Percentiles rank a stretch among this genome's conserved stretches.
phyloP scores from a whole-genome alignment of 441 rosid genomes.

The Rhodomyrtus psidioides region DNA sequence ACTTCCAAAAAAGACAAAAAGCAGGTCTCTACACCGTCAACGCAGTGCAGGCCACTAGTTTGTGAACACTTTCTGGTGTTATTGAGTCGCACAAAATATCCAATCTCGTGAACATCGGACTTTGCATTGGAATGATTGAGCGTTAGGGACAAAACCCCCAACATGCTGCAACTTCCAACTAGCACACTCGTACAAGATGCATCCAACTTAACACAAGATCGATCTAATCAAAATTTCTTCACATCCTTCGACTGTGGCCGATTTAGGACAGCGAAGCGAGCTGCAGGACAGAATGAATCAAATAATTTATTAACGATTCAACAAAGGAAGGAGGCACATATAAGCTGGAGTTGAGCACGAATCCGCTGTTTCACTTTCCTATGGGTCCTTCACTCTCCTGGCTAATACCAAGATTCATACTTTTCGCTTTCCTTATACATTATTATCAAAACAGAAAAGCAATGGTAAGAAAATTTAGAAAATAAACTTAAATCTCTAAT shows the following conservation, averaged over 20 bases:
- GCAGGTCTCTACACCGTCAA: conserved; percentile 39
- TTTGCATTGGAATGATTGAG: conserved; percentile 45
- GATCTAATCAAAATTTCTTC: conserved; percentile 10
- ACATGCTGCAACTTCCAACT: conserved; percentile 84
- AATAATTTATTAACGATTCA: neutral
- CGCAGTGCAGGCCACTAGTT: conserved; percentile 25
- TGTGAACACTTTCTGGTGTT: conserved; percentile 36
- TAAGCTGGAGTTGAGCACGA: neutral
- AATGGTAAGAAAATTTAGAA: neutral
- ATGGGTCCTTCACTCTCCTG: neutral
- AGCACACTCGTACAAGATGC: conserved; percentile 46
- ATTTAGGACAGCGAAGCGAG: neutral
- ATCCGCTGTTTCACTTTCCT: neutral
- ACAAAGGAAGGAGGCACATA: neutral
- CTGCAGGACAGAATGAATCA: neutral
- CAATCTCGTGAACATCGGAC: conserved; percentile 30
- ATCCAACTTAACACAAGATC: conserved; percentile 23
- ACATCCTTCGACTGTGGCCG: neutral
- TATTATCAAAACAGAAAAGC: neutral
- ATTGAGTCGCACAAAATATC: conserved; percentile 62
- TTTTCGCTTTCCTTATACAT: neutral
- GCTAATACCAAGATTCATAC: neutral
- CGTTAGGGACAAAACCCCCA: conserved; percentile 41
- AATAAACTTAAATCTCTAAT: neutral
- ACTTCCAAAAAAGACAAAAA: conserved; percentile 45